Conservation (phyloP, 805 yeast species). For the Tanozyma kutaoensis region DNA sequence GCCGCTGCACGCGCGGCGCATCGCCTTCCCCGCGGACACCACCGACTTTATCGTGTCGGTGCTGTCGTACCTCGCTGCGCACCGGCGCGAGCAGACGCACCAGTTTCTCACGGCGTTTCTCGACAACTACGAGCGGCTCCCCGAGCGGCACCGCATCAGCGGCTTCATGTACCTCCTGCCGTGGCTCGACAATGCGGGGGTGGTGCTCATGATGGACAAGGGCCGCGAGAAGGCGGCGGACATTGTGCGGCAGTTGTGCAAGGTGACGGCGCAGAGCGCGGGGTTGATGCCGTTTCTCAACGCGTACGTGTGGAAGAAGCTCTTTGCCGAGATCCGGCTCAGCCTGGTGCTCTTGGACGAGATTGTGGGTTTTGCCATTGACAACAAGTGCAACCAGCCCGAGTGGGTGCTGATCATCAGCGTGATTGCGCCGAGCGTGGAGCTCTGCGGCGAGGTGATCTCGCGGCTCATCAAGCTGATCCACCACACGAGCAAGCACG, state of each 20-base stretch:
- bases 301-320: conserved; percentile 51
- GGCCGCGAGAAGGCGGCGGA: conserved; percentile 52
- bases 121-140: conserved; percentile 26
- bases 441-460: conserved; percentile 54
- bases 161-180: conserved; percentile 47
- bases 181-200: too few species aligned
- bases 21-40: conserved; percentile 56
- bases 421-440: conserved; percentile 63
- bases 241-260: conserved; percentile 48
- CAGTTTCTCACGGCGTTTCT: conserved; percentile 43
- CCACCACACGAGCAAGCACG: conserved; percentile 31
- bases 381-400: conserved; percentile 62
- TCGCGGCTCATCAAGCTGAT: conserved; percentile 42
- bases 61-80: conserved; percentile 41
- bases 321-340: conserved; percentile 49
- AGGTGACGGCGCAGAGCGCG: conserved; percentile 37
- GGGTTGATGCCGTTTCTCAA: conserved; percentile 39
- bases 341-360: conserved; percentile 55
- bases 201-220: too few species aligned
- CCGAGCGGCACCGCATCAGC: conserved; percentile 19
- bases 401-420: conserved; percentile 48
- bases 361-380: conserved; percentile 59
- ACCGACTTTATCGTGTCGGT: conserved; percentile 45
- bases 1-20: conserved; percentile 1
- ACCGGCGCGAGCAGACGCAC: conserved; percentile 46